Evolutionary conservation across 441 rosid genomes (phyloP), one percentile per base, ranked within the genome.

Genomic region (Rhodomyrtus psidioides): DNA sequence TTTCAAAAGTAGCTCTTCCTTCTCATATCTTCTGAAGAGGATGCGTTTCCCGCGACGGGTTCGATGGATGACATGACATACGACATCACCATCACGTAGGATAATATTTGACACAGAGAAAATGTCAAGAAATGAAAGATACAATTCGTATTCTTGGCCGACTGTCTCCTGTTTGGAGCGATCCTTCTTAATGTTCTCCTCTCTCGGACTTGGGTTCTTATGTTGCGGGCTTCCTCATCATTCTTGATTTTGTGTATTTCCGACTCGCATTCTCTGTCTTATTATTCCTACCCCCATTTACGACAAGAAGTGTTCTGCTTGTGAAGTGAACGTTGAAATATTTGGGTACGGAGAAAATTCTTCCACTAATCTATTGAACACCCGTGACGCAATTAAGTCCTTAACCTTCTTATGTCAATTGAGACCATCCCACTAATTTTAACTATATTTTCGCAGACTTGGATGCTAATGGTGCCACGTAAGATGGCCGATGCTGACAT

Each of bases 401-500:
- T 55, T 21, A 3, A 55, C 1, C 1, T 55, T 55, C 21, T 3
- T 3, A 49, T 21, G 3, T 9, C 26, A 21, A 3, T 55, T 21
- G 12, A 55, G 26, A 7, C 5, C 1, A 19, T 55, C 26, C 10
- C 0, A 3, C 2, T 0, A 21, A 55, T 55, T 55, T 55, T 21
- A 9, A 9, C 4, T 0, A 1, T 0, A 55, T 7, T 19, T 19
- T 55, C 14, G 4, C 2, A 7, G 12, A 55, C 12, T 2, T 21
- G 12, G 3, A 55, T 0, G 5, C 5, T 1, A 9, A 9, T 21
- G 0, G 12, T 10, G 53, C 14, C 14, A 12, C 53, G 14, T 49
- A 49, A 4, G 53, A 2, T 3, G 14, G 4, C 1, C 14, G 14
- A 13, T 4, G 2, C 12, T 3, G 2, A 21, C 12, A 9, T 55